Evolutionary conservation across 805 yeast species (phyloP).

Genomic region (Priceomyces melissophilus): DNA sequence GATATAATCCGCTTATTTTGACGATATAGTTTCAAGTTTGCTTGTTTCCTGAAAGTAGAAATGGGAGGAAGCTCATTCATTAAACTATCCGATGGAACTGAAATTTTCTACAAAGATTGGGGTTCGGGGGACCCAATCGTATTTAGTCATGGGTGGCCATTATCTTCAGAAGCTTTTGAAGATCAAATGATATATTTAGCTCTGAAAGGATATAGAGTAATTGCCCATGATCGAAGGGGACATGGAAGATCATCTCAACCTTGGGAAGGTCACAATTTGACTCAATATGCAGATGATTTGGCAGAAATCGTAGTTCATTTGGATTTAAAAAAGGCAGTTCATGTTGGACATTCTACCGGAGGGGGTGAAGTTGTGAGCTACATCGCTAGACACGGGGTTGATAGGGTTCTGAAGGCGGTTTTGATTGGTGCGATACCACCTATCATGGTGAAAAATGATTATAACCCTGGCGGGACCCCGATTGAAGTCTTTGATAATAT

Average conservation of each 20-base stretch:
- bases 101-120: slow-evolving; percentile 15
- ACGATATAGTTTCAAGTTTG: too few species aligned
- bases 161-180: slow-evolving; percentile 14
- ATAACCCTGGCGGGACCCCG: slow-evolving; percentile 11
- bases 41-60: too few species aligned
- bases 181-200: slow-evolving; percentile 15
- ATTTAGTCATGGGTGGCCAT: slow-evolving; percentile 17
- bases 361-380: slow-evolving; percentile 16
- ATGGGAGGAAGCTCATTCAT: slow-evolving; percentile 8
- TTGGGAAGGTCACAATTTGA: slow-evolving; percentile 15
- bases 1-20: too few species aligned
- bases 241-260: slow-evolving; percentile 17
- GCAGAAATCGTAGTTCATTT: slow-evolving; percentile 13
- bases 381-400: slow-evolving; percentile 12
- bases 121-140: slow-evolving; percentile 14
- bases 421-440: slow-evolving; percentile 17
- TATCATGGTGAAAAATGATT: slow-evolving; percentile 11
- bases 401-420: slow-evolving; percentile 11
- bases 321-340: slow-evolving; percentile 11
- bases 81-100: slow-evolving; percentile 11
- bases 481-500: slow-evolving; percentile 12
- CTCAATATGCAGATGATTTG: slow-evolving; percentile 17
- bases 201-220: slow-evolving; percentile 13
- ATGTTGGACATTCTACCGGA: slow-evolving; percentile 17
- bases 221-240: slow-evolving; percentile 16